A percentile compares a stretch with the other conserved stretches of the same genome.
Evolutionary conservation across 177 flowering plant species (phyloP).

Genomic region (Vitis hybrid): DNA sequence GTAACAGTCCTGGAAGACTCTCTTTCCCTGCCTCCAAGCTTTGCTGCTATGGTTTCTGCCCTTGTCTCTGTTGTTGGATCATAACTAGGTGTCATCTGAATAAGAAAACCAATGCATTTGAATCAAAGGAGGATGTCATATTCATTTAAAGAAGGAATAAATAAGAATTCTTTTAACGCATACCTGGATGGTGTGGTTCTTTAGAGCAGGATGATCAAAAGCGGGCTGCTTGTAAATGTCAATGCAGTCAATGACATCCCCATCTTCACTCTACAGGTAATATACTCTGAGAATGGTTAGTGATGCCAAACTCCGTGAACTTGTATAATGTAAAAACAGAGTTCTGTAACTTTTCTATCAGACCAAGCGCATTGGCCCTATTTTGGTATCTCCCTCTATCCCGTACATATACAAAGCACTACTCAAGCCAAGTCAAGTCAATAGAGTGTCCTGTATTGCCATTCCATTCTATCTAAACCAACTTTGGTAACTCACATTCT

Average conservation of each 20-base stretch:
- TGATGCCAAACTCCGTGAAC: too few relatives aligned
- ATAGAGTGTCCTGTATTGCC: too few relatives aligned
- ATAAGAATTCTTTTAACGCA: too few relatives aligned
- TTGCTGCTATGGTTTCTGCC: not conserved
- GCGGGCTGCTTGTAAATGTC: conserved; percentile 62
- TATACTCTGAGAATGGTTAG: not conserved
- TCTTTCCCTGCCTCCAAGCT: not conserved
- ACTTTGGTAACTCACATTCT: too few relatives aligned
- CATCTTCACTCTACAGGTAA: conserved; percentile 62
- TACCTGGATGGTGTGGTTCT: conserved; percentile 58
- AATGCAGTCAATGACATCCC: conserved; percentile 65
- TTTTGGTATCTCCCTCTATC: too few relatives aligned
- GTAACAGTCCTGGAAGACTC: conserved; percentile 1
- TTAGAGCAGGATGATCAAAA: conserved; percentile 62
- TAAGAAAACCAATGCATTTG: not conserved
- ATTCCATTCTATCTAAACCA: too few relatives aligned
- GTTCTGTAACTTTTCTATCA: not conserved
- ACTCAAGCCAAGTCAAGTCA: too few relatives aligned
- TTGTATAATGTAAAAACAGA: too few relatives aligned
- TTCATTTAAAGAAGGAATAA: too few relatives aligned
- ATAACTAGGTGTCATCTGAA: conserved; percentile 38
- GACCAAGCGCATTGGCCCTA: too few relatives aligned
- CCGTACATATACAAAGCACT: too few relatives aligned
- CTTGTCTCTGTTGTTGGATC: conserved; percentile 8
- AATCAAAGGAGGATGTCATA: too few relatives aligned